Conservation (phyloP, 176 grass and related monocot species). For the Elaeis guineensis region DNA sequence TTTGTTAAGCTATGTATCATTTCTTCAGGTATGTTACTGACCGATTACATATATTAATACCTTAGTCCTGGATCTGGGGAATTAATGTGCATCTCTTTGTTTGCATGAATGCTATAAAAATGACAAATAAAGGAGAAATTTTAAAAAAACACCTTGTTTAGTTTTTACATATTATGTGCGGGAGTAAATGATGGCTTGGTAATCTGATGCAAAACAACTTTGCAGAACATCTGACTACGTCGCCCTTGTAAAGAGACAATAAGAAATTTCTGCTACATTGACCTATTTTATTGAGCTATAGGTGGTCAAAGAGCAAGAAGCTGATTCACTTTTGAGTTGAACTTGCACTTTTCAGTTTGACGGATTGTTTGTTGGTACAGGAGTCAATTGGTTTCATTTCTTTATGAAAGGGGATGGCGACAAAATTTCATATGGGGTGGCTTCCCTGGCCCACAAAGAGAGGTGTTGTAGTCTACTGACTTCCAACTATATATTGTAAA, state of each 20-base stretch:
- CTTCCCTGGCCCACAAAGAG: slow-evolving; percentile 75
- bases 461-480: slow-evolving; percentile 37
- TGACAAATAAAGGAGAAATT: no score
- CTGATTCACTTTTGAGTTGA: neutral
- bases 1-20: no score
- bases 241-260: no score
- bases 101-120: no score
- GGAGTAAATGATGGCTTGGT: no score
- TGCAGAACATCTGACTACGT: neutral
- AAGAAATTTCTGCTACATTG: neutral
- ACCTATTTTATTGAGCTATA: neutral
- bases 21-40: no score
- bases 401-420: slow-evolving; percentile 94
- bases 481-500: slow-evolving; percentile 12
- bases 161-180: no score
- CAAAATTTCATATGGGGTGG: slow-evolving; percentile 92
- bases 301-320: neutral
- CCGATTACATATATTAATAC: no score
- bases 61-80: no score
- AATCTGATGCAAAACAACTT: no score
- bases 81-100: no score
- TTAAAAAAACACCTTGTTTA: no score
- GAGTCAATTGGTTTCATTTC: slow-evolving; percentile 68
- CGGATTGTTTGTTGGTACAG: slow-evolving; percentile 37
- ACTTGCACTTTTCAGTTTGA: slow-evolving; percentile 7